Evolutionary conservation across 1,139 yeast genomes (phyloP).

Genomic region (Cylindricascospora bacillispora): DNA sequence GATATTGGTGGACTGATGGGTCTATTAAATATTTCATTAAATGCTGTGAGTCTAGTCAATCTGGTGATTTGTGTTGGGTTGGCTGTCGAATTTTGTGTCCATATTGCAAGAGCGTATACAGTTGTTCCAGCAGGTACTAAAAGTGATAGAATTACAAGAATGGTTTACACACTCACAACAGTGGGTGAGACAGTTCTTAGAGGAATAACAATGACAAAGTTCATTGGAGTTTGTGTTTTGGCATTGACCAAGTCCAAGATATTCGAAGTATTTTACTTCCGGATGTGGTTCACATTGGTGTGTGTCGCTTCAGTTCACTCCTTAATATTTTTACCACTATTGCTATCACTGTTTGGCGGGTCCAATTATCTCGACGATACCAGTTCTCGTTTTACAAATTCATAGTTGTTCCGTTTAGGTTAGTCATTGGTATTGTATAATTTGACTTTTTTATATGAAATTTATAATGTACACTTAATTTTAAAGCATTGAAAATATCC

Average conservation of each 20-base stretch:
- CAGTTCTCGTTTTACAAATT: too few species aligned
- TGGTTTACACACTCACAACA: conserved; percentile 47
- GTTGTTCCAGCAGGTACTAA: conserved; percentile 27
- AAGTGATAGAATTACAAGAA: conserved; percentile 25
- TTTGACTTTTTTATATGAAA: too few species aligned
- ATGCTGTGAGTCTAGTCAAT: conserved; percentile 84
- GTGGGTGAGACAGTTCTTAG: conserved; percentile 84
- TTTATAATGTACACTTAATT: too few species aligned
- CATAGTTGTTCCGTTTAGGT: too few species aligned
- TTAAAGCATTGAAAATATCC: too few species aligned
- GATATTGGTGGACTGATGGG: conserved; percentile 77
- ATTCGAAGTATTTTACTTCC: conserved; percentile 80
- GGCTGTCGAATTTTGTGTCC: conserved; percentile 87
- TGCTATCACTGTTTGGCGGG: conserved; percentile 56
- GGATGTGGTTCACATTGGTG: conserved; percentile 90
- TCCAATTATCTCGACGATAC: conserved; percentile 15
- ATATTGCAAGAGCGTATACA: conserved; percentile 68
- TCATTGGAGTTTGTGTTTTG: conserved; percentile 75
- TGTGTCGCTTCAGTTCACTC: conserved; percentile 69
- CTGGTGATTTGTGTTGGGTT: conserved; percentile 81
- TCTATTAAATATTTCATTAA: conserved; percentile 60
- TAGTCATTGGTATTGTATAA: too few species aligned
- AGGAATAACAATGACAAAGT: conserved; percentile 81
- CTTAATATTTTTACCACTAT: conserved; percentile 62
- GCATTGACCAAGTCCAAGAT: conserved; percentile 81